Percentiles rank a stretch among this genome's conserved stretches.
Conservation (phyloP, 2,329 filamentous ascomycete genomes). For the Aspergillus intermedius region DNA sequence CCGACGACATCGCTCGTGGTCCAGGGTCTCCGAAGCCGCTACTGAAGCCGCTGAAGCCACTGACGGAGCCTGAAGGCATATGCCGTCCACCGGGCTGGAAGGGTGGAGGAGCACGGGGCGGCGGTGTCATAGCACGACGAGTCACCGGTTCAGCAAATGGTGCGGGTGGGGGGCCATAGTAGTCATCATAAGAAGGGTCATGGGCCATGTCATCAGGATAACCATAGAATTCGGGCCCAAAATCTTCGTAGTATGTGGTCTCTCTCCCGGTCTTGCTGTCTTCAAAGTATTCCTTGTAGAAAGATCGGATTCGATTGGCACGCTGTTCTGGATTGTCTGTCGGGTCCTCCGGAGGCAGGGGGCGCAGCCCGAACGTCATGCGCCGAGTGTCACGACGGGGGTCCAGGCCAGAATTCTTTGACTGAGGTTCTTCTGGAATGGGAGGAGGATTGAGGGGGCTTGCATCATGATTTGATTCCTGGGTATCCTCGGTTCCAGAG, state of each 20-base stretch:
- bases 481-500: slow-evolving; percentile 15
- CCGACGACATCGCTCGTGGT: slow-evolving; percentile 60
- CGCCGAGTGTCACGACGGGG: slow-evolving; percentile 41
- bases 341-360: slow-evolving; percentile 78
- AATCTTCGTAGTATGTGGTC: slow-evolving; percentile 64
- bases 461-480: slow-evolving; percentile 10
- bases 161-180: slow-evolving; percentile 30
- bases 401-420: slow-evolving; percentile 19
- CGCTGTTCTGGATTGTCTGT: slow-evolving; percentile 88
- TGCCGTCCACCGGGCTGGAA: slow-evolving; percentile 43
- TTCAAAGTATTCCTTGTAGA: slow-evolving; percentile 99
- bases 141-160: slow-evolving; percentile 78
- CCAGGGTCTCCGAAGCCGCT: slow-evolving; percentile 36
- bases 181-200: slow-evolving; percentile 56
- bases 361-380: slow-evolving; percentile 62
- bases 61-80: slow-evolving; percentile 41
- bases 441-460: slow-evolving; percentile 10
- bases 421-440: slow-evolving; percentile 19
- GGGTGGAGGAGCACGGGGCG: slow-evolving; percentile 61
- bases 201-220: neutral
- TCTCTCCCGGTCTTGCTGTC: slow-evolving; percentile 56
- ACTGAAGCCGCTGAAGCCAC: slow-evolving; percentile 35
- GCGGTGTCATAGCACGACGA: slow-evolving; percentile 92
- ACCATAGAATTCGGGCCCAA: slow-evolving; percentile 62
- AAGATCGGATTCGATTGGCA: slow-evolving; percentile 93